Base-by-base conservation (phyloP, 2,329 filamentous ascomycete genomes). In the Verticillium zaregamsianum region DNA sequence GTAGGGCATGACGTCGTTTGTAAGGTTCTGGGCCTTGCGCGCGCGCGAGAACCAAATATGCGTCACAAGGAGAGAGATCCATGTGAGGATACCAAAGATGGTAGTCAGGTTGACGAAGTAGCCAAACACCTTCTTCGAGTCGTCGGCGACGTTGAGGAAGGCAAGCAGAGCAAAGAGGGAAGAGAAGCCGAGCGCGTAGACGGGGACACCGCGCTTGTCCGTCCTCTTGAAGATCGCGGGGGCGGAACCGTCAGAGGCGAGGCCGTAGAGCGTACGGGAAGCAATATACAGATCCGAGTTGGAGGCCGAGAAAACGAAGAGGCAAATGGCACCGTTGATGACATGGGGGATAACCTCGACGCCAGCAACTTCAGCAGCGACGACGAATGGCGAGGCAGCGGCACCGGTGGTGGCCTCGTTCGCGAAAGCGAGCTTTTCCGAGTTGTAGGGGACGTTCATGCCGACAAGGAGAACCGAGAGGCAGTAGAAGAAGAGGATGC, bases 201-300 rank as follows among this genome's bases (percentile, higher is more conserved):
- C 80, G 8, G 91, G 90, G 0, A 93, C 89, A 67, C 90, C 90
- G 12, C 86, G 85, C 66, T 80, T 82, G 76, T 93, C 86, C 17
- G 90, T 93, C 65, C 81, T 85, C 61, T 86, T 86, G 73, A 95
- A 86, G 73, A 94, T 86, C 63, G 79, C 78, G 0, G 91, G 91
- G 0, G 91, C 91, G 49, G 90, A 86, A 45, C 87, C 86, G 69
- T 92, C 88, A 8, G 86, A 82, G 1, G 91, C 87, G 7, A 94
- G 83, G 63, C 89, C 89, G 73, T 91, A 90, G 60, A 92, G 81
- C 7, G 87, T 91, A 60, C 89, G 86, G 65, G 86, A 89, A 23
- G 88, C 89, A 68, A 87, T 91, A 81, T 92, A 93, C 28, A 92
- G 77, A 76, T 92, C 90, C 1, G 88, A 91, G 79, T 93, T 93